Conservation (phyloP, 2,329 filamentous ascomycete genomes). For the Fusarium keratoplasticum region DNA sequence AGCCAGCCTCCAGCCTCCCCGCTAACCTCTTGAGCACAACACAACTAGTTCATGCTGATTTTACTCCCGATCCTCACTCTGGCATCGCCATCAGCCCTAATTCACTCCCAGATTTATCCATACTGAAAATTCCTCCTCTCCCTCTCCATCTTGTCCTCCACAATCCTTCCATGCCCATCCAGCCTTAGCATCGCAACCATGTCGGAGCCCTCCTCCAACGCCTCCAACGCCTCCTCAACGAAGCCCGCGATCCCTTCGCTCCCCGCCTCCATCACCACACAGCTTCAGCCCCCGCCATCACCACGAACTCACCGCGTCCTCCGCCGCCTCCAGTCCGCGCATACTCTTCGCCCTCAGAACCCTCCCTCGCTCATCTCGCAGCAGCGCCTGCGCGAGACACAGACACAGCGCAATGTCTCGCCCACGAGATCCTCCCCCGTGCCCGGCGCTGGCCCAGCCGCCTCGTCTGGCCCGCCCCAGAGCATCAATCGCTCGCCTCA, state of each 20-base stretch:
- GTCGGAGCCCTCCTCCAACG: slow-evolving; percentile 33
- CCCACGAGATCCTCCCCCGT: slow-evolving; percentile 43
- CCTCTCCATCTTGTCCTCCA: neutral
- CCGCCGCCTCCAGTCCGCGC: slow-evolving; percentile 81
- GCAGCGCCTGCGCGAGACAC: slow-evolving; percentile 64
- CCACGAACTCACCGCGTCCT: slow-evolving; percentile 75
- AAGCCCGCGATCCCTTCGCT: slow-evolving; percentile 39
- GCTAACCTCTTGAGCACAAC: slow-evolving; percentile 13
- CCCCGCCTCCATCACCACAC: slow-evolving; percentile 49
- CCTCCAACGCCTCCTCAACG: slow-evolving; percentile 21
- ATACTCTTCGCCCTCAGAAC: slow-evolving; percentile 67
- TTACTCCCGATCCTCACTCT: slow-evolving; percentile 6
- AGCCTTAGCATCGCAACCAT: slow-evolving; percentile 27
- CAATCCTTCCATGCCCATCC: slow-evolving; percentile 11
- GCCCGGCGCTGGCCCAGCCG: slow-evolving; percentile 11
- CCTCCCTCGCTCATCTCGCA: slow-evolving; percentile 72
- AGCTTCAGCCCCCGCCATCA: slow-evolving; percentile 68
- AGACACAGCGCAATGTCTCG: slow-evolving; percentile 52
- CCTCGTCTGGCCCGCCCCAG: slow-evolving; percentile 14
- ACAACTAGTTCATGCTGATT: neutral
- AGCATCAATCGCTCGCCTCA: slow-evolving; percentile 57
- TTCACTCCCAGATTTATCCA: slow-evolving; percentile 3
- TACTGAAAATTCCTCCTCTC: neutral
- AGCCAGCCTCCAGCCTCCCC: slow-evolving; percentile 34
- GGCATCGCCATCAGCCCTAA: slow-evolving; percentile 19